Evolutionary conservation across 148 eudicot genomes (phyloP), one percentile per base, ranked within the genome.

Genomic region (Agrostemma githago): DNA sequence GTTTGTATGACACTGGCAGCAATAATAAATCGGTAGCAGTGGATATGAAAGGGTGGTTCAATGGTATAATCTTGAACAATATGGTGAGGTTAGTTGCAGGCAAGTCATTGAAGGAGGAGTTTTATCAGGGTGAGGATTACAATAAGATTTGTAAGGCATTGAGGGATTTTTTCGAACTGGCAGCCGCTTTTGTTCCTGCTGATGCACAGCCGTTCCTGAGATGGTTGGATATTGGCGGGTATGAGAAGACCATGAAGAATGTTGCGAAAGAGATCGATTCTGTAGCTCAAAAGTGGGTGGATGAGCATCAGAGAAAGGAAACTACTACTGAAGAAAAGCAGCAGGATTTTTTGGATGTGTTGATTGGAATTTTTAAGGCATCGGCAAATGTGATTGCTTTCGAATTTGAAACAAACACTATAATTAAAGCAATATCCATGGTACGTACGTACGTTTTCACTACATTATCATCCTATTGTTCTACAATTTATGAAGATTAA

Each of bases 31-130:
- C 21, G 57, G 74, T 84, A 8, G 87, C n/a, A 62, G 74, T 84
- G 12, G 87, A 79, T 3, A 79, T 88, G 74, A 86, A 77, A 60
- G 53, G 34, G 41, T 83, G 89, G 85, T 67, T 88, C 2, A 85
- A 68, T n/a, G 85, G 84, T 41, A 15, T 83, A 53, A 65, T 66
- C 21, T 8, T 86, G 72, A 85, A 84, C 17, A 44, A 76, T 3
- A 42, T 79, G 2, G 73, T 83, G 9, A 80, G 74, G 68, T 38
- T 81, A 46, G 42, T 86, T 42, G 79, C 80, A 0, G 88, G 91
- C 3, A 88, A 80, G 57, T 72, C 82, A 2, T 70, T 79, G 14
- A 62, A 43, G 40, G 79, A 71, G 26, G 79, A 71, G 26, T 17
- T 58, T 2, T 57, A 73, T 3, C 71, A 53, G 7, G 76, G 8